These are phyloP conservation scores for Aphanocladium album DNA, from an alignment of 2,329 filamentous ascomycete genomes.

Conservation along the genomic window DNA sequence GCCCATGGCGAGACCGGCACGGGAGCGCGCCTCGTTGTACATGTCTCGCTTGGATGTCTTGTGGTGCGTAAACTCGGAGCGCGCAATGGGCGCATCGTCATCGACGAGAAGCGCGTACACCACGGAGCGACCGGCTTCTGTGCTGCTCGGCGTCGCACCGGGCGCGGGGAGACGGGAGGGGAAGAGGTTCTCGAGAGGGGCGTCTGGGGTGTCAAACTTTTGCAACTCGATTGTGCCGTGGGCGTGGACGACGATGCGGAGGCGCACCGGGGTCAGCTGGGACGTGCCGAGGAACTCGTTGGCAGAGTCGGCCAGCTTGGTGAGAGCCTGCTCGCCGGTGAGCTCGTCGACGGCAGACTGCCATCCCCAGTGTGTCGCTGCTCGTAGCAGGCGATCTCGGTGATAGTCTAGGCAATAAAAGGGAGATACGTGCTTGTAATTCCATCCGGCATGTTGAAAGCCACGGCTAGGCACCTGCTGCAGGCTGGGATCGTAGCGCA, in stretches of 20 bases:
- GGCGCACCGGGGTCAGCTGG: constrained; percentile 35
- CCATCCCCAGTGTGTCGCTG: constrained; percentile 55
- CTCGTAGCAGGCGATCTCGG: constrained; percentile 68
- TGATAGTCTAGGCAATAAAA: constrained; percentile 80
- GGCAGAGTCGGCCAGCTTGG: constrained; percentile 28
- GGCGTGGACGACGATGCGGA: constrained; percentile 52
- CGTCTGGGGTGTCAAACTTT: constrained; percentile 28
- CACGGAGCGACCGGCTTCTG: constrained; percentile 22
- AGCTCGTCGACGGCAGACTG: constrained; percentile 38
- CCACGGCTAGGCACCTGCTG: constrained; percentile 34
- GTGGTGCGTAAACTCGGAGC: constrained; percentile 68
- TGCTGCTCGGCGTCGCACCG: constrained; percentile 16
- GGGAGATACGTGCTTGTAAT: constrained; percentile 49
- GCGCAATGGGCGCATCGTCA: constrained; percentile 28
- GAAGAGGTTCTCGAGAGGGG: constrained; percentile 50
- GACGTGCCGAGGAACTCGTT: constrained; percentile 32
- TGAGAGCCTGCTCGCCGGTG: constrained; percentile 41
- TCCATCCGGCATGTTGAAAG: constrained; percentile 44
- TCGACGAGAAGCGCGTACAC: constrained; percentile 44
- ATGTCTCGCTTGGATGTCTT: constrained; percentile 74
- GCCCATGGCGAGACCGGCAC: constrained; percentile 48
- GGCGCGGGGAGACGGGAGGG: constrained; percentile 51
- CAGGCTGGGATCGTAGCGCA: constrained; percentile 65
- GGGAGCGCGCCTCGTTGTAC: constrained; percentile 65
- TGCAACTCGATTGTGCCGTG: constrained; percentile 44